Conservation (phyloP, 768 basidiomycete species). For the Auriscalpium orientale region DNA sequence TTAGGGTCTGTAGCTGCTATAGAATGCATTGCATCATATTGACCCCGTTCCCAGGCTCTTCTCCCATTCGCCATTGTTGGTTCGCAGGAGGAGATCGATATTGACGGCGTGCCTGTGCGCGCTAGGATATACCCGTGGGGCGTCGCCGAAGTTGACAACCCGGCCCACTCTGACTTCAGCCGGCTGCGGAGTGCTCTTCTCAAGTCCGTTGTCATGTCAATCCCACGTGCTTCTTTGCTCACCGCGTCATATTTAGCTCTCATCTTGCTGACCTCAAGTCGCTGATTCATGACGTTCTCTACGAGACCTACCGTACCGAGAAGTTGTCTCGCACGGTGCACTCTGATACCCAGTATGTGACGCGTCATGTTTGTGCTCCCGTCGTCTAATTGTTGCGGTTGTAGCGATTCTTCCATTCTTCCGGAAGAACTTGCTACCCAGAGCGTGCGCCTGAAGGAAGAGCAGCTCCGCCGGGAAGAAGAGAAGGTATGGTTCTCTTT, state of each 20-base stretch:
- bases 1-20: conserved; percentile 51
- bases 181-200: conserved; percentile 86
- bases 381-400: conserved; percentile 16
- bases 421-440: conserved; percentile 97
- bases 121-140: conserved; percentile 99
- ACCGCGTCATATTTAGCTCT: conserved; percentile 45
- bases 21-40: background rate
- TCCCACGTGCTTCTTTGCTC: background rate
- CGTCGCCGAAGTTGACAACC: conserved; percentile 96
- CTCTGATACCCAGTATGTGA: conserved; percentile 58
- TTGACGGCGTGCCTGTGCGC: conserved; percentile 85
- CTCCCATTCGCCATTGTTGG: conserved; percentile 97
- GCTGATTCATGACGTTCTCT: conserved; percentile 87
- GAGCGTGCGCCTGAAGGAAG: conserved; percentile 96
- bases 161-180: conserved; percentile 99
- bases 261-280: conserved; percentile 94
- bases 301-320: conserved; percentile 97
- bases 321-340: conserved; percentile 89
- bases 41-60: conserved; percentile 48
- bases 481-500: conserved; percentile 58
- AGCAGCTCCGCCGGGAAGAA: conserved; percentile 94
- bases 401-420: conserved; percentile 79
- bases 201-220: conserved; percentile 44
- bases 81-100: conserved; percentile 92
- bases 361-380: background rate